These are phyloP conservation scores for Blastobotrys proliferans DNA, from an alignment of 1,139 yeast genomes.

Conservation along the genomic window DNA sequence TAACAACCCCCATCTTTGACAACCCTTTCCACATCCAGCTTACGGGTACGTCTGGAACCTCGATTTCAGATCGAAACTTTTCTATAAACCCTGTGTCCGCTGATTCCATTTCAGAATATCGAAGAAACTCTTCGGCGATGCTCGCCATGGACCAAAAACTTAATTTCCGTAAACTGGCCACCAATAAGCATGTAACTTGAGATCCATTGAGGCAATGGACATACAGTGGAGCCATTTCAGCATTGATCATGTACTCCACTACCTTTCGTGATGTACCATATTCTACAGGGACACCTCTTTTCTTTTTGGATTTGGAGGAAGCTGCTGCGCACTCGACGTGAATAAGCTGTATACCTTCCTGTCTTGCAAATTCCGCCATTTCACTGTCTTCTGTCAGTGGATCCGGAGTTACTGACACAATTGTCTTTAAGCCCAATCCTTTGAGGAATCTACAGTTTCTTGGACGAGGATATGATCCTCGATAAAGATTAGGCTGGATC, in stretches of 20 bases:
- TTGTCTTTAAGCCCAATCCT: slow-evolving; percentile 62
- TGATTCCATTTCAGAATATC: slow-evolving; percentile 74
- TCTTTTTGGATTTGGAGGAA: slow-evolving; percentile 32
- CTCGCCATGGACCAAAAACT: slow-evolving; percentile 90
- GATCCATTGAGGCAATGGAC: slow-evolving; percentile 89
- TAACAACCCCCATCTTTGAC: slow-evolving; percentile 50
- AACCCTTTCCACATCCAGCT: slow-evolving; percentile 77
- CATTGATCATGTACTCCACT: slow-evolving; percentile 56
- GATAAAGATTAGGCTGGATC: slow-evolving; percentile 63
- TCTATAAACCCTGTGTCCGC: slow-evolving; percentile 84
- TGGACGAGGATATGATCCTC: slow-evolving; percentile 86
- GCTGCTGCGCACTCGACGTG: slow-evolving; percentile 62
- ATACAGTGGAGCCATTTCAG: slow-evolving; percentile 64
- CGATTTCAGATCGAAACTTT: slow-evolving; percentile 63
- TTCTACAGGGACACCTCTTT: slow-evolving; percentile 65
- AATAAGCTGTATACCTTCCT: slow-evolving; percentile 47
- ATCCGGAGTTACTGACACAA: slow-evolving; percentile 75
- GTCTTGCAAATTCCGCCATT: slow-evolving; percentile 48
- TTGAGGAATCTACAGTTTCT: slow-evolving; percentile 69
- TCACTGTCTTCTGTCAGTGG: slow-evolving; percentile 51
- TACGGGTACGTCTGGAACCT: slow-evolving; percentile 49
- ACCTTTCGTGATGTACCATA: slow-evolving; percentile 57
- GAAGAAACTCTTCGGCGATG: slow-evolving; percentile 78
- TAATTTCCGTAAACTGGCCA: slow-evolving; percentile 80
- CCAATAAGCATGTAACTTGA: slow-evolving; percentile 73